Percentiles rank a stretch among this genome's conserved stretches.
phyloP scores from a whole-genome alignment of 805 yeast species.

The Peterozyma xylosa region DNA sequence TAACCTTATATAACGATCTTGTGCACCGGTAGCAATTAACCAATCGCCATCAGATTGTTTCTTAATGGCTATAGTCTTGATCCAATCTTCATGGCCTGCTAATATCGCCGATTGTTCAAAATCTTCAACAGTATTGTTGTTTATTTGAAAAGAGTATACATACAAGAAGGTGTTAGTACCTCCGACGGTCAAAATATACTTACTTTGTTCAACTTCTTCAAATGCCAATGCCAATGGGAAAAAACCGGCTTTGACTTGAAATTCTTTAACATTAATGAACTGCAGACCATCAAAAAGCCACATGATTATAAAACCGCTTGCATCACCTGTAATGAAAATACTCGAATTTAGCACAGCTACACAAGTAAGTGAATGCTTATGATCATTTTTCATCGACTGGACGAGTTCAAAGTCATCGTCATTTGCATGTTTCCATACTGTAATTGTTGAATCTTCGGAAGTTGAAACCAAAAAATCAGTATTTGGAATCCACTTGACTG shows the following conservation, averaged over 20 bases:
- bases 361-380: slow-evolving; percentile 45
- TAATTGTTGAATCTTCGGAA: slow-evolving; percentile 58
- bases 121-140: slow-evolving; percentile 10
- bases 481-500: slow-evolving; percentile 49
- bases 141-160: slow-evolving; percentile 38
- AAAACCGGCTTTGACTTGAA: slow-evolving; percentile 36
- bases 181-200: slow-evolving; percentile 57
- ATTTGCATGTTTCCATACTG: slow-evolving; percentile 43
- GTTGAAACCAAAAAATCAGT: slow-evolving; percentile 46
- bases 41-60: slow-evolving; percentile 42
- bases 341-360: slow-evolving; percentile 32
- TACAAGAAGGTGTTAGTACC: slow-evolving; percentile 56
- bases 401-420: slow-evolving; percentile 13
- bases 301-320: slow-evolving; percentile 49
- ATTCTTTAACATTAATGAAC: slow-evolving; percentile 17
- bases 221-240: slow-evolving; percentile 36
- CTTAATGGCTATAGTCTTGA: slow-evolving; percentile 62
- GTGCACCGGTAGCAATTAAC: slow-evolving; percentile 82
- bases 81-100: slow-evolving; percentile 96
- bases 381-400: slow-evolving; percentile 27
- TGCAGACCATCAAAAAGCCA: slow-evolving; percentile 34
- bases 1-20: slow-evolving; percentile 83
- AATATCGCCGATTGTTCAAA: slow-evolving; percentile 42
- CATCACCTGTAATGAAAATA: slow-evolving; percentile 52
- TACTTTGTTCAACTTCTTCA: slow-evolving; percentile 20